These are phyloP conservation scores for Amyloporia xantha DNA, from an alignment of 768 basidiomycete genomes.

Conservation along the genomic window DNA sequence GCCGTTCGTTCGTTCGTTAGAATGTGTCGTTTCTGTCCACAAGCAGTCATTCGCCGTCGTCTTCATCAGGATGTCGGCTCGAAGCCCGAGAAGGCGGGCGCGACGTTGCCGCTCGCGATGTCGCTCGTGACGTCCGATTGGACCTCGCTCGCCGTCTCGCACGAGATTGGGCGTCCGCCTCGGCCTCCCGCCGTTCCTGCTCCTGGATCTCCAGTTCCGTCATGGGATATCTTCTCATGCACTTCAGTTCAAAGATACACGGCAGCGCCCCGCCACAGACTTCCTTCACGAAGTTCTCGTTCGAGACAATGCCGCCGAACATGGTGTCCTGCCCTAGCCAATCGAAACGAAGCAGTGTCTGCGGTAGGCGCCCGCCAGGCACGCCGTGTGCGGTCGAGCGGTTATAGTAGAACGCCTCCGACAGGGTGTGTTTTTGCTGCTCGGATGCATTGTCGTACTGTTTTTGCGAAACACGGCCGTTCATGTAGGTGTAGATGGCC, in stretches of 20 bases:
- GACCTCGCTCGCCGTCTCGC: conserved; percentile 14
- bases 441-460: conserved; percentile 43
- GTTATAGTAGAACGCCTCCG: conserved; percentile 55
- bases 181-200: conserved; percentile 31
- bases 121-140: conserved; percentile 15
- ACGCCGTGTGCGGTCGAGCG: conserved; percentile 56
- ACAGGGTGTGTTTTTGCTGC: conserved; percentile 35
- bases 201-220: conserved; percentile 45
- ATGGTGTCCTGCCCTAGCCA: conserved; percentile 52
- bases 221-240: conserved; percentile 39
- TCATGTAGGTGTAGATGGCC: conserved; percentile 42
- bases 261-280: conserved; percentile 41
- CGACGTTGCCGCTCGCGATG: conserved; percentile 5
- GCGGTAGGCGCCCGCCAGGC: conserved; percentile 62
- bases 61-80: background rate
- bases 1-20: background rate
- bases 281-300: conserved; percentile 37
- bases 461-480: conserved; percentile 39
- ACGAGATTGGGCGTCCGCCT: conserved; percentile 13
- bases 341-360: conserved; percentile 60
- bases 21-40: background rate
- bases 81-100: background rate
- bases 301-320: conserved; percentile 54
- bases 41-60: background rate
- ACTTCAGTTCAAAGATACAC: conserved; percentile 55